Base-by-base conservation (phyloP, 495 filamentous ascomycete species). In the Cercophora newfieldiana region DNA sequence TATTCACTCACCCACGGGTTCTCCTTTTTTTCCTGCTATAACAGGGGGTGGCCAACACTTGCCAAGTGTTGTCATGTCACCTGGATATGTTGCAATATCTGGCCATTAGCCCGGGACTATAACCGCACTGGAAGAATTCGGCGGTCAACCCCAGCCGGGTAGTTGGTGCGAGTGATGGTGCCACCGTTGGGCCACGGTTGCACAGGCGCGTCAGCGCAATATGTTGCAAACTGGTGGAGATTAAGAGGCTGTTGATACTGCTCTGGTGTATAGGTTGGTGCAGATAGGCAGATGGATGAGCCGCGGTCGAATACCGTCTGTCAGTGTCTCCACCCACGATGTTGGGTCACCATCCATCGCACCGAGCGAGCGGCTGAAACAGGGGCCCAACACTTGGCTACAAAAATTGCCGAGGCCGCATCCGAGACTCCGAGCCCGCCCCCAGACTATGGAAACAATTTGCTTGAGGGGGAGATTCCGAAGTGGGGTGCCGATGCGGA, bases 1-100 rank as follows among this genome's bases (percentile, higher is more conserved):
- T 7, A 22, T 53, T 24, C 50, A 53, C 19, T 19, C 24, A 26
- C 50, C 24, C 50, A 22, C n/a, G 2, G n/a, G 21, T 26, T 26
- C n/a, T 22, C n/a, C n/a, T n/a, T n/a, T 12, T 53, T 53, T 14
- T 14, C 2, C 50, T 14, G 37, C 37, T 8, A 44, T 16, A 44
- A 4, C 18, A 44, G 37, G 37, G 12, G 3, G 37, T 44, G 37
- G 37, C 37, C 18, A 44, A 8, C 10, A 8, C 37, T 2, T 16
- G 37, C 37, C 28, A 33, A 57, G 30, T 57, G 55, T 57, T 57
- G 55, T 31, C 55, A 57, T 57, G 37, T 28, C 55, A 57, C 26
- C 55, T 30, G 55, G 55, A 57, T 21, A 57, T 57, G 55, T 47
- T 47, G 57, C 57, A 24, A 60, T 60, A 29, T 60, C 2, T 7